phyloP scores from a whole-genome alignment of 2,329 filamentous ascomycete genomes.

The Pseudogymnoascus sp. region DNA sequence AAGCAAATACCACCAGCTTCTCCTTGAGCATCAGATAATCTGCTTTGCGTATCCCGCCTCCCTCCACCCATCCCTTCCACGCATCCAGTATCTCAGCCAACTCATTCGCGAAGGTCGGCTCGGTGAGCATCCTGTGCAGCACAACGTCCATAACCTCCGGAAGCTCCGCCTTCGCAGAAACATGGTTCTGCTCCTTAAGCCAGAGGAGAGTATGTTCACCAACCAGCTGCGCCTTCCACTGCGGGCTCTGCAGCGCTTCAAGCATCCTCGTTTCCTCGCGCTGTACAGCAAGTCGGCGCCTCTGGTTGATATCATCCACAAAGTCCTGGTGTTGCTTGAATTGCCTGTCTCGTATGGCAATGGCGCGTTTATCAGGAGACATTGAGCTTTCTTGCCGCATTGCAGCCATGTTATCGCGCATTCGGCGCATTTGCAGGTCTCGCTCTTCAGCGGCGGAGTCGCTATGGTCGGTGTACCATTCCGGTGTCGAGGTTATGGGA shows the following conservation, averaged over 20 bases:
- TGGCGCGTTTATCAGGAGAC: slow-evolving; percentile 34
- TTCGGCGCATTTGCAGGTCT: slow-evolving; percentile 32
- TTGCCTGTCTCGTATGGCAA: slow-evolving; percentile 35
- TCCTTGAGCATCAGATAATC: slow-evolving; percentile 36
- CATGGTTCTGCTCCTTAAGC: slow-evolving; percentile 31
- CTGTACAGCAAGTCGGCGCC: slow-evolving; percentile 32
- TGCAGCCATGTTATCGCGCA: slow-evolving; percentile 35
- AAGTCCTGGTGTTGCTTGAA: slow-evolving; percentile 37
- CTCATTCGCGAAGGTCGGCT: slow-evolving; percentile 35
- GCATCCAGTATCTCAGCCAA: slow-evolving; percentile 40
- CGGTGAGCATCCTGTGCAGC: slow-evolving; percentile 45
- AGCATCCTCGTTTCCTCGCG: slow-evolving; percentile 38
- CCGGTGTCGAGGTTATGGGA: slow-evolving; percentile 43
- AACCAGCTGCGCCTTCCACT: slow-evolving; percentile 42
- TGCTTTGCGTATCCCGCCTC: slow-evolving; percentile 43
- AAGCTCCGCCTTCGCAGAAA: slow-evolving; percentile 24
- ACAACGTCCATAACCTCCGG: slow-evolving; percentile 39
- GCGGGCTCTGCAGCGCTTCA: slow-evolving; percentile 46
- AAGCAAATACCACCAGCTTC: slow-evolving; percentile 37
- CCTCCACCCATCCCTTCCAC: slow-evolving; percentile 49
- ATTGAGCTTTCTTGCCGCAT: slow-evolving; percentile 39
- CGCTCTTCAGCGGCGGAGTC: slow-evolving; percentile 32
- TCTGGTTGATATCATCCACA: slow-evolving; percentile 40
- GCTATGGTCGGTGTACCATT: slow-evolving; percentile 42
- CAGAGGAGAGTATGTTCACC: slow-evolving; percentile 39